Percentiles rank a stretch among this genome's conserved stretches.
phyloP scores from a whole-genome alignment of 495 filamentous ascomycete genomes.

The Lasiosphaeria hispida region DNA sequence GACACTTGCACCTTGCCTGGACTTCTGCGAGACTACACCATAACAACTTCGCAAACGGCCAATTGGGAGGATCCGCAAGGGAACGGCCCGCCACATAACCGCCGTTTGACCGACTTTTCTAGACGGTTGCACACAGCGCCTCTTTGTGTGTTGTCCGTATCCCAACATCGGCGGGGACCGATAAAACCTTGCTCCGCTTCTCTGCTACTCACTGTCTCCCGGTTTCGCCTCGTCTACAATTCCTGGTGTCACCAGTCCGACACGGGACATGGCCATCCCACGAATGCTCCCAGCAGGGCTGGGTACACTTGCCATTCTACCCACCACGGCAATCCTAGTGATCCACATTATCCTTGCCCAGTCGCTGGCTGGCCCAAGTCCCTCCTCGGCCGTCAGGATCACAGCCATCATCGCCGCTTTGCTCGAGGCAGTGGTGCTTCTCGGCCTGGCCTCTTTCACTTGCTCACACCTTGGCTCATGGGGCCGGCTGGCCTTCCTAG shows the following conservation, averaged over 20 bases:
- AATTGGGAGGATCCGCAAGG: constrained; percentile 2
- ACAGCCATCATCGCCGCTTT: constrained; percentile 37
- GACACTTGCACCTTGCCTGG: constrained; percentile 13
- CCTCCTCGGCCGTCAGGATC: constrained; percentile 29
- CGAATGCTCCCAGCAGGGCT: constrained; percentile 33
- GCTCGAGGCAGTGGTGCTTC: constrained; percentile 34
- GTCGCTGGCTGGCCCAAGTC: constrained; percentile 24
- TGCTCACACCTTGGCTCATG: constrained; percentile 23
- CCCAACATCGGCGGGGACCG: background rate
- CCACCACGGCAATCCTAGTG: constrained; percentile 40
- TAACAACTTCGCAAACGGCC: background rate
- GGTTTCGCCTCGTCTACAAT: constrained; percentile 4
- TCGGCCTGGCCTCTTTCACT: constrained; percentile 28
- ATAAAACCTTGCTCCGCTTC: constrained; percentile 9
- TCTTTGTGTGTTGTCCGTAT: background rate
- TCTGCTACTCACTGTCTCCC: background rate
- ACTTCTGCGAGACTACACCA: constrained; percentile 17
- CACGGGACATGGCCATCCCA: constrained; percentile 33
- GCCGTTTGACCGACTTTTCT: constrained; percentile 4
- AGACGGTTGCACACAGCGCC: constrained; percentile 1
- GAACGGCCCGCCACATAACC: constrained; percentile 1
- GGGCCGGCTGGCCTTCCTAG: constrained; percentile 18
- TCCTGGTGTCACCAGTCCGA: constrained; percentile 3
- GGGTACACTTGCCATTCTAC: constrained; percentile 37
- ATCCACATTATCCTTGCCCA: constrained; percentile 42